Percentiles rank a stretch among this genome's conserved stretches.
phyloP scores from a whole-genome alignment of 2,329 filamentous ascomycete genomes.

The Botrytis porri region DNA sequence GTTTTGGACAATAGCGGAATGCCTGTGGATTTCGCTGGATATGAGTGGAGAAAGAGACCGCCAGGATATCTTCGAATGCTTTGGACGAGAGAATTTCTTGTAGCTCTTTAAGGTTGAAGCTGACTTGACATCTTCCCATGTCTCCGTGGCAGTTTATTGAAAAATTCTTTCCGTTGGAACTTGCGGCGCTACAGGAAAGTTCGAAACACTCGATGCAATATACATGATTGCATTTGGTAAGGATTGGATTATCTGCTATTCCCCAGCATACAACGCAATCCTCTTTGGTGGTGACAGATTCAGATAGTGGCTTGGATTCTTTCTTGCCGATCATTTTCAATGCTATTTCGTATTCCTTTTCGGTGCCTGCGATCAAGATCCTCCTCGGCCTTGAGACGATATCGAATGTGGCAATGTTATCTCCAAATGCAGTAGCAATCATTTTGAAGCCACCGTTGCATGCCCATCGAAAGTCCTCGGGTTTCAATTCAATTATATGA shows the following conservation, averaged over 20 bases:
- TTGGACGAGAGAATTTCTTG: slow-evolving; percentile 17
- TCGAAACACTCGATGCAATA: slow-evolving; percentile 46
- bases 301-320: no score
- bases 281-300: neutral
- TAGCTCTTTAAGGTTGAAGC: slow-evolving; percentile 23
- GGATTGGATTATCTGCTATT: neutral
- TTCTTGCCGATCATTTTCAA: neutral
- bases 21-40: slow-evolving; percentile 21
- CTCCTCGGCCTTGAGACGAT: neutral
- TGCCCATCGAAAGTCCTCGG: slow-evolving; percentile 20
- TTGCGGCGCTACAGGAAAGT: slow-evolving; percentile 34
- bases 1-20: slow-evolving; percentile 18
- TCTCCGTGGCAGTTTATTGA: slow-evolving; percentile 20
- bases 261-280: slow-evolving; percentile 8
- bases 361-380: neutral
- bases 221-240: slow-evolving; percentile 20
- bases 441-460: slow-evolving; percentile 3
- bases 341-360: neutral
- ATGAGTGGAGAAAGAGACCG: slow-evolving; percentile 19
- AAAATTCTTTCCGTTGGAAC: slow-evolving; percentile 26
- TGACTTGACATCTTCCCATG: slow-evolving; percentile 5
- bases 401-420: slow-evolving; percentile 29
- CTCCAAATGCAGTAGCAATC: neutral
- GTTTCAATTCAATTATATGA: slow-evolving; percentile 36
- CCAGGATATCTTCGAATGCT: slow-evolving; percentile 22